Evolutionary conservation across 768 basidiomycete genomes (phyloP).

Genomic region (Leccinum aurantiacum): DNA sequence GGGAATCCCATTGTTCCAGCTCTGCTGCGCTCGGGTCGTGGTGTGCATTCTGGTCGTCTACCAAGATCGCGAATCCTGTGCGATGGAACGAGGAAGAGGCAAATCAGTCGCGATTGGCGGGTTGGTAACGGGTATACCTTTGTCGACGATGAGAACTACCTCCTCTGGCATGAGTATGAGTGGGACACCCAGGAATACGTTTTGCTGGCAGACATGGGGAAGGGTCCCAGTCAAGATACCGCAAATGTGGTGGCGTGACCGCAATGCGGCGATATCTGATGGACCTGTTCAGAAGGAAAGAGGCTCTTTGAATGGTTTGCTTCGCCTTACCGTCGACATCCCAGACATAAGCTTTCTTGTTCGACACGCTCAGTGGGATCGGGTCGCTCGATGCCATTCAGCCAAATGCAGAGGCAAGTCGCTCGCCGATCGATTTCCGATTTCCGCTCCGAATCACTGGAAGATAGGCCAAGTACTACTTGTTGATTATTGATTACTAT

Average conservation of each 20-base stretch:
- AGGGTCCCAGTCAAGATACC: conserved; percentile 88
- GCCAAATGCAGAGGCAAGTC: background rate
- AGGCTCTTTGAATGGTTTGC: background rate
- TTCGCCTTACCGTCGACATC: conserved; percentile 66
- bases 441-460: conserved; percentile 19
- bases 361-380: conserved; percentile 70
- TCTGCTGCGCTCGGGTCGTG: conserved; percentile 46
- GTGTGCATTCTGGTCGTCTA: conserved; percentile 69
- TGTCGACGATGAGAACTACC: conserved; percentile 80
- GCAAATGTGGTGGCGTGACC: conserved; percentile 78
- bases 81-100: background rate
- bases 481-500: no score
- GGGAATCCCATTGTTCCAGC: conserved; percentile 52
- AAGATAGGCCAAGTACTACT: no score
- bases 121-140: conserved; percentile 46
- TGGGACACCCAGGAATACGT: conserved; percentile 93
- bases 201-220: conserved; percentile 94
- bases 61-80: conserved; percentile 71
- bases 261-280: conserved; percentile 76
- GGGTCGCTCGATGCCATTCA: conserved; percentile 17
- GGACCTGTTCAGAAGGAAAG: conserved; percentile 8
- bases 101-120: background rate
- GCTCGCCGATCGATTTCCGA: conserved; percentile 7
- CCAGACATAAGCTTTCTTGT: conserved; percentile 86
- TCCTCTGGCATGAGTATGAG: conserved; percentile 89